Base-by-base conservation (phyloP, 75 land plant genomes). In the Azolla pinnata region DNA sequence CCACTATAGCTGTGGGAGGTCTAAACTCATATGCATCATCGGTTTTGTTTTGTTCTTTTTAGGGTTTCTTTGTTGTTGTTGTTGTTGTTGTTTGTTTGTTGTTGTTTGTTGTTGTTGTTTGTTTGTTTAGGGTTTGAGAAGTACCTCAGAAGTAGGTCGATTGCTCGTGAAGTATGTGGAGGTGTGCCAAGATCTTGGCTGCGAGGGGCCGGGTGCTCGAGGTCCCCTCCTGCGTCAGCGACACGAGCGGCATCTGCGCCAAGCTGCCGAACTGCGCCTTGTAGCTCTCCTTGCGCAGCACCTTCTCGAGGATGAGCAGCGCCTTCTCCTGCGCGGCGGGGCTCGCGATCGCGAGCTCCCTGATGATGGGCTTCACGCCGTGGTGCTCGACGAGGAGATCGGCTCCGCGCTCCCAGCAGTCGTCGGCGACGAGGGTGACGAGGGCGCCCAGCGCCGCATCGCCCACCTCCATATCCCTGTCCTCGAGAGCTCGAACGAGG, bases 111-210 rank as follows among this genome's bases (percentile, higher is more conserved):
- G n/a, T n/a, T n/a, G n/a, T n/a, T n/a, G n/a, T n/a, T n/a, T n/a
- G n/a, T n/a, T n/a, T n/a, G n/a, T n/a, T n/a, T n/a, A n/a, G n/a
- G n/a, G n/a, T n/a, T n/a, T n/a, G n/a, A n/a, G n/a, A n/a, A n/a
- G n/a, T n/a, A n/a, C n/a, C n/a, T n/a, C n/a, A 75, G 54, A 76
- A 76, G 70, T 71, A 76, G 47, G 64, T 61, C 14, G 86, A 83
- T 46, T 81, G 81, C 61, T 50, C 62, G 45, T 81, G 84, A 69
- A 84, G 57, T 4, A 84, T 60, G 32, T 84, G 69, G 44, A 84
- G 76, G 62, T 75, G 79, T 34, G 81, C 81, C 63, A 81, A 42
- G 32, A 78, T 52, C 57, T 75, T 81, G 9, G 84, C 88, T 18
- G 72, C 54, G 28, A 53, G 55, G 24, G 83, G 68, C 54, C 75